These are phyloP conservation scores for Medicago arabica DNA, from an alignment of 306 rosid genomes.

Conservation along the genomic window DNA sequence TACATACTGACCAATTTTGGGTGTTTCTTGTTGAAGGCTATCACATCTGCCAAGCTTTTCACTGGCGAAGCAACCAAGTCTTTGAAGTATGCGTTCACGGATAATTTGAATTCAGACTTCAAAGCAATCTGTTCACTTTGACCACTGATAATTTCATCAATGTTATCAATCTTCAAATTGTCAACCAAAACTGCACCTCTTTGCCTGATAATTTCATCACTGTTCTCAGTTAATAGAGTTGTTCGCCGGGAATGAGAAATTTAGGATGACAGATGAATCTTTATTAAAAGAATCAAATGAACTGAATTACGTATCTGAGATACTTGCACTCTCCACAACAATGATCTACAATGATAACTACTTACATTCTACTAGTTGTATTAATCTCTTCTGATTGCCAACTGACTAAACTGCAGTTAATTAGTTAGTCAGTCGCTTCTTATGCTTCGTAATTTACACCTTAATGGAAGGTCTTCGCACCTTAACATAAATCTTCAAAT, in stretches of 20 bases:
- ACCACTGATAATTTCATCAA: slow-evolving; percentile 6
- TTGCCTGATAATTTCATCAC: slow-evolving; percentile 42
- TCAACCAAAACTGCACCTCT: slow-evolving; percentile 59
- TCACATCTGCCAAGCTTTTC: slow-evolving; percentile 57
- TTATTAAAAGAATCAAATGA: too few species aligned
- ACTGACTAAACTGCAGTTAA: too few species aligned
- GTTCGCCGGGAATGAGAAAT: too few species aligned
- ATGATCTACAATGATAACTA: too few species aligned
- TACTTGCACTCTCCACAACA: too few species aligned
- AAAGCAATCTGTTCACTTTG: slow-evolving; percentile 52
- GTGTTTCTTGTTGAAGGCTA: slow-evolving; percentile 58
- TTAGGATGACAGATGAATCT: too few species aligned
- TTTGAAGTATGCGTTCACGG: slow-evolving; percentile 56
- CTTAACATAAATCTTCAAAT: not conserved
- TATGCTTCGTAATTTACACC: too few species aligned
- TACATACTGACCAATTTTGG: slow-evolving; percentile 43
- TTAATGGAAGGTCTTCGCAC: too few species aligned
- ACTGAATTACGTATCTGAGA: too few species aligned
- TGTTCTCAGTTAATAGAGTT: not conserved
- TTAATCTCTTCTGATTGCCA: too few species aligned
- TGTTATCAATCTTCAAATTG: slow-evolving; percentile 48
- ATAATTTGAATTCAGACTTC: slow-evolving; percentile 54
- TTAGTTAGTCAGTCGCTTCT: too few species aligned
- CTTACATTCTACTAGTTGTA: too few species aligned
- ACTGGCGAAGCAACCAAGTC: slow-evolving; percentile 54